Conservation (phyloP, 768 basidiomycete species). For the Naganishia onofrii region DNA sequence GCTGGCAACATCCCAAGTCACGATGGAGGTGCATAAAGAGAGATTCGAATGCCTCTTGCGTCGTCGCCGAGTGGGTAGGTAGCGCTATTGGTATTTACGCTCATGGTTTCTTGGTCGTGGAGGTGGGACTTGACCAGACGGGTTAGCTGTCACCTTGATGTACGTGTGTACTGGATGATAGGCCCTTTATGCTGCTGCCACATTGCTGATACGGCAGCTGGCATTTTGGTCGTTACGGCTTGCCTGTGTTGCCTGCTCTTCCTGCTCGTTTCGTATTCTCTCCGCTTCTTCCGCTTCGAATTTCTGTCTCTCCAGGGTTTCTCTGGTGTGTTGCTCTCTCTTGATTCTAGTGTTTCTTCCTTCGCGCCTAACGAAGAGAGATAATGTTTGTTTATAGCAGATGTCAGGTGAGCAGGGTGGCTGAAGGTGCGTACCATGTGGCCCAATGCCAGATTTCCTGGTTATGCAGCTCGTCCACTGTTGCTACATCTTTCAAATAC, state of each 20-base stretch:
- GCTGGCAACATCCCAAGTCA: no score
- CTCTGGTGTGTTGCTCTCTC: slow-evolving; percentile 4
- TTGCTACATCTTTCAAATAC: slow-evolving; percentile 39
- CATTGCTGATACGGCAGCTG: neutral
- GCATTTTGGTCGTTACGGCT: neutral
- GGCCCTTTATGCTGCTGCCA: neutral
- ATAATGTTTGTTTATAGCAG: neutral
- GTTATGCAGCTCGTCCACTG: slow-evolving; percentile 38
- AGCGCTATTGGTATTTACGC: neutral
- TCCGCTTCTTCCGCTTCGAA: slow-evolving; percentile 8
- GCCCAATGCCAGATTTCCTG: slow-evolving; percentile 27
- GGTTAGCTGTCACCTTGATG: no score
- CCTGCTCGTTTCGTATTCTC: neutral
- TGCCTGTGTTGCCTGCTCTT: neutral
- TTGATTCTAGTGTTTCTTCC: slow-evolving; percentile 5
- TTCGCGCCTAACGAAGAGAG: neutral
- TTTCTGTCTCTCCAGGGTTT: neutral
- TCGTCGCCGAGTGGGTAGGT: no score
- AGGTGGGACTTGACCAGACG: neutral
- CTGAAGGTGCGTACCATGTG: slow-evolving; percentile 9
- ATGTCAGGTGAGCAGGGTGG: no score
- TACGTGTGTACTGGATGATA: neutral
- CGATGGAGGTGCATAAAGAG: no score
- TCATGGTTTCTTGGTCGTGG: neutral
- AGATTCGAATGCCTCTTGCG: no score